These are phyloP conservation scores for Rhododendron mucronatum DNA, from an alignment of 148 eudicot genomes.

Conservation along the genomic window DNA sequence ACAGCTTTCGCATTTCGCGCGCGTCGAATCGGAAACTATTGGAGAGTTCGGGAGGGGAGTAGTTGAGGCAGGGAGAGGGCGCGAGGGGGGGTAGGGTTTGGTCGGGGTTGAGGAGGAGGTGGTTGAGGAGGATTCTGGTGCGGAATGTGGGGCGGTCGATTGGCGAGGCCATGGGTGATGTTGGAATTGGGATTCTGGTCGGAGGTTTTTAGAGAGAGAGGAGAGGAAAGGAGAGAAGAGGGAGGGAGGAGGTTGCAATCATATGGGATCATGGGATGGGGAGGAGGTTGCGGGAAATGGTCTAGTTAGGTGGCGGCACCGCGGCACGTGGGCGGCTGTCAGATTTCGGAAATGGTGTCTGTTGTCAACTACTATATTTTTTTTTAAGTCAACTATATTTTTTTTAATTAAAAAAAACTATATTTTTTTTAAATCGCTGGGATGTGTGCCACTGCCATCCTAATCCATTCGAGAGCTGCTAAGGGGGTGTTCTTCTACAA, in stretches of 20 bases:
- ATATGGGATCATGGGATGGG: too few relatives aligned
- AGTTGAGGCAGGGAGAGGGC: slow-evolving; percentile 39
- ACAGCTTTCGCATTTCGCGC: slow-evolving; percentile 40
- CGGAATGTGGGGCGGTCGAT: slow-evolving; percentile 37
- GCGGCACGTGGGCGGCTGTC: background rate
- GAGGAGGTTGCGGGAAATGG: background rate
- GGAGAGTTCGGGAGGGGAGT: slow-evolving; percentile 53
- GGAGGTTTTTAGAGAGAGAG: background rate
- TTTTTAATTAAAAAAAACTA: too few relatives aligned
- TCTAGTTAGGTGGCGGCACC: too few relatives aligned
- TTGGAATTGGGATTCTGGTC: background rate
- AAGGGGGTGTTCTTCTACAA: too few relatives aligned
- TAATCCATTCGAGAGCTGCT: too few relatives aligned
- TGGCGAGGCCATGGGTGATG: slow-evolving; percentile 10
- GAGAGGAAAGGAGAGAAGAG: background rate
- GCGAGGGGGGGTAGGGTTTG: slow-evolving; percentile 1
- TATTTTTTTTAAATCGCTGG: too few relatives aligned
- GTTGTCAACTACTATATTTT: too few relatives aligned
- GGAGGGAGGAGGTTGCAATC: background rate
- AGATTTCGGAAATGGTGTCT: too few relatives aligned
- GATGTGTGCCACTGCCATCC: too few relatives aligned
- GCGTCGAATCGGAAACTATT: slow-evolving; percentile 36
- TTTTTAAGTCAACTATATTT: too few relatives aligned
- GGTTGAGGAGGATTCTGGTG: slow-evolving; percentile 48
- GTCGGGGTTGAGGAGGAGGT: slow-evolving; percentile 43